A percentile compares a stretch with the other conserved stretches of the same genome.
phyloP scores from a whole-genome alignment of 2,329 filamentous ascomycete species.

The Talaromyces atroroseus region DNA sequence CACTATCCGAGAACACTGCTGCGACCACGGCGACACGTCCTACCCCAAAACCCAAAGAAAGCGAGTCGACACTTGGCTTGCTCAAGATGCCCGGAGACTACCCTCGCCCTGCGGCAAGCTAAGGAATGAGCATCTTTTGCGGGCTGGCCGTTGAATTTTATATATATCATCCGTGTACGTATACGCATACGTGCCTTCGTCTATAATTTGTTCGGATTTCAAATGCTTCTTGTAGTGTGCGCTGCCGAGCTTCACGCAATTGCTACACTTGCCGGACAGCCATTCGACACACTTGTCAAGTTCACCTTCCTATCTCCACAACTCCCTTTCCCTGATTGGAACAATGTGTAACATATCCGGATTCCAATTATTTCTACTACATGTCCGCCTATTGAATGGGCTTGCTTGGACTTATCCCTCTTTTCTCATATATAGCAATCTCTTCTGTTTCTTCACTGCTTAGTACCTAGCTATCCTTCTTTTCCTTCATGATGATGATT shows the following conservation, averaged over 20 bases:
- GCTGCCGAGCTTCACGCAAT: not conserved
- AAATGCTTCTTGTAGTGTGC: not conserved
- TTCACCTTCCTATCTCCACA: not conserved
- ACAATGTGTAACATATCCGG: not conserved
- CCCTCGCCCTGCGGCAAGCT: constrained; percentile 19
- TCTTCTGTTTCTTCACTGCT: not conserved
- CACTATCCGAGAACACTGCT: constrained; percentile 6
- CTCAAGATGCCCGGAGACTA: constrained; percentile 33
- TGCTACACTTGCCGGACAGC: not conserved
- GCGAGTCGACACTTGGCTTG: constrained; percentile 27
- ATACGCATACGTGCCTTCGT: not conserved
- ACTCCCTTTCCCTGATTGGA: not conserved
- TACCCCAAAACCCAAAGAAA: constrained; percentile 21
- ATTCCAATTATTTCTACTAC: not conserved
- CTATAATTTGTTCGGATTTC: not conserved
- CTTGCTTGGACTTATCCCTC: not conserved
- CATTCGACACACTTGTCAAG: not conserved
- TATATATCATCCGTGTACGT: not conserved
- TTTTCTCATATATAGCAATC: not conserved
- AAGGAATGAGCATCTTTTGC: not conserved
- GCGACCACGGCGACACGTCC: constrained; percentile 12
- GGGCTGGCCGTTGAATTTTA: not conserved
- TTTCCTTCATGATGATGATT: not conserved
- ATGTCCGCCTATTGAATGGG: not conserved
- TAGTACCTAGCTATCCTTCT: not conserved